phyloP scores from a whole-genome alignment of 805 yeast species.

The Lipomyces lipofer region DNA sequence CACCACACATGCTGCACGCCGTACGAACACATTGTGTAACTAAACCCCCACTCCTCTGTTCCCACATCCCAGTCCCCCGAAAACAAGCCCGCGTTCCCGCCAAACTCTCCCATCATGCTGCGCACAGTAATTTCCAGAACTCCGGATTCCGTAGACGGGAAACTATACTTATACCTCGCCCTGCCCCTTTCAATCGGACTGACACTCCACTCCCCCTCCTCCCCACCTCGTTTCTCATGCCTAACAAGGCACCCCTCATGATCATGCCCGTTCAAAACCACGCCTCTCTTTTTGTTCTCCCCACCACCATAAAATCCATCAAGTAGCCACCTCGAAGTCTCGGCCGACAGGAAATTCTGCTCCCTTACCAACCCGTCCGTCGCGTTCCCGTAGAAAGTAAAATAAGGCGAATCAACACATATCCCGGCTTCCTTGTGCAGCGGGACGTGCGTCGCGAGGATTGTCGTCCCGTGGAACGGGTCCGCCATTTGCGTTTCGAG shows the following conservation, averaged over 20 bases:
- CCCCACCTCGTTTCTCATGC: constrained; percentile 1
- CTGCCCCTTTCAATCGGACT: constrained; percentile 11
- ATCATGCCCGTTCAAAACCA: constrained; percentile 91
- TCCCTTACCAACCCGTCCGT: constrained; percentile 61
- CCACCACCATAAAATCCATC: constrained; percentile 66
- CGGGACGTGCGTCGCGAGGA: constrained; percentile 86
- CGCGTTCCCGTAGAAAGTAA: constrained; percentile 56
- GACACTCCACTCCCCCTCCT: constrained; percentile 9
- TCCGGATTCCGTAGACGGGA: constrained; percentile 4
- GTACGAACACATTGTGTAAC: constrained; percentile 75
- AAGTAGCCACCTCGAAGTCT: constrained; percentile 65
- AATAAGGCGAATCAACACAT: constrained; percentile 84
- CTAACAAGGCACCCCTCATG: constrained; percentile 82
- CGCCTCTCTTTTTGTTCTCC: constrained; percentile 56
- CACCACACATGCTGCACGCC: constrained; percentile 94
- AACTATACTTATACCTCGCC: neutral
- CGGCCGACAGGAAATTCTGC: constrained; percentile 78
- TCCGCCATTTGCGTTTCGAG: constrained; percentile 56
- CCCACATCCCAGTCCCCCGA: constrained; percentile 63
- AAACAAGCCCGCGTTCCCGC: constrained; percentile 83
- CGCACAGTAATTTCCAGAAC: constrained; percentile 62
- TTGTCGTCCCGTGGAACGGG: constrained; percentile 63
- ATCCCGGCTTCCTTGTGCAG: constrained; percentile 77
- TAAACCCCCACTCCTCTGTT: constrained; percentile 46
- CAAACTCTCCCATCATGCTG: constrained; percentile 95